Conservation (phyloP, 495 filamentous ascomycete genomes). For the Aspergillus baeticus region DNA sequence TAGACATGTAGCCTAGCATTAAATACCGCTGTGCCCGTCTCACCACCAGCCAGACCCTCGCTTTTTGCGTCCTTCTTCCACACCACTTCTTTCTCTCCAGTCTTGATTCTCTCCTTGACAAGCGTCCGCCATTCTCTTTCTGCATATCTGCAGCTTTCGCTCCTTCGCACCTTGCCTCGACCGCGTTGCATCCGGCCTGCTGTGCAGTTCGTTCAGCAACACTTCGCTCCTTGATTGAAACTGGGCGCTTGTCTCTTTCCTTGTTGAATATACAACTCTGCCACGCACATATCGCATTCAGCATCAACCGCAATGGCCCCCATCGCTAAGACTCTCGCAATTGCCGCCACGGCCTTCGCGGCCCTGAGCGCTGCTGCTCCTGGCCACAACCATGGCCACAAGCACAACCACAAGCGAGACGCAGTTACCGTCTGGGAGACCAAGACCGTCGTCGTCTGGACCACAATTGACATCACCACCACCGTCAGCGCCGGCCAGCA, state of each 20-base stretch:
- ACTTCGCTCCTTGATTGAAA: constrained; percentile 10
- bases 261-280: constrained; percentile 10
- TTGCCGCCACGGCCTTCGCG: constrained; percentile 41
- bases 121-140: constrained; percentile 14
- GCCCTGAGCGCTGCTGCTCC: constrained; percentile 36
- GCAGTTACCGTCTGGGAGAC: constrained; percentile 32
- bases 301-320: constrained; percentile 37
- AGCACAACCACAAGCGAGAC: constrained; percentile 37
- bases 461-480: constrained; percentile 44
- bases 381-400: constrained; percentile 11
- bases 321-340: constrained; percentile 41
- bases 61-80: constrained; percentile 11
- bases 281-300: constrained; percentile 10
- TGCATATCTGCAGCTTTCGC: constrained; percentile 16
- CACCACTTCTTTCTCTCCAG: constrained; percentile 5
- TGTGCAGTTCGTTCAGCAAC: constrained; percentile 35
- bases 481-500: constrained; percentile 26
- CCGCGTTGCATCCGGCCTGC: constrained; percentile 24
- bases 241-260: constrained; percentile 14
- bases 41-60: constrained; percentile 4
- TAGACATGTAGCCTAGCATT: constrained; percentile 6
- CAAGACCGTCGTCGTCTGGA: constrained; percentile 30
- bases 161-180: constrained; percentile 20
- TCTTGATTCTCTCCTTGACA: constrained; percentile 15
- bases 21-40: constrained; percentile 19